phyloP scores from a whole-genome alignment of 176 grass and related monocot genomes.

The Carex littledalei region DNA sequence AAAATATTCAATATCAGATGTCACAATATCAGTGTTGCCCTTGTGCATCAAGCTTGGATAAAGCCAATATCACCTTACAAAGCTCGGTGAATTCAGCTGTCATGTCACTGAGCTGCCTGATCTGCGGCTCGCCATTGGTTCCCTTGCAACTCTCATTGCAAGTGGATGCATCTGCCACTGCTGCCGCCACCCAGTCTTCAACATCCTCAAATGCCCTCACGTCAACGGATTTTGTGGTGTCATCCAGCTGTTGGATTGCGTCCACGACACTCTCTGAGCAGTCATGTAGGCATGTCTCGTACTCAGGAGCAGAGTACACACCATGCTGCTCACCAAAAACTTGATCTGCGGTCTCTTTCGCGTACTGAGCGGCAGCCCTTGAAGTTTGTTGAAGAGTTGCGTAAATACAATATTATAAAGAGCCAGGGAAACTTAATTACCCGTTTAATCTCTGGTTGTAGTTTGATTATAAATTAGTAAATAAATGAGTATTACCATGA shows the following conservation, averaged over 20 bases:
- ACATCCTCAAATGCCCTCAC: constrained; percentile 15
- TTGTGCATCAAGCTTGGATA: constrained; percentile 25
- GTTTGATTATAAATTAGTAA: neutral
- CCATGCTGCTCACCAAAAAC: constrained; percentile 17
- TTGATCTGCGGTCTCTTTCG: constrained; percentile 17
- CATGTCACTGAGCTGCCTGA: constrained; percentile 22
- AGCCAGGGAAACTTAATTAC: neutral
- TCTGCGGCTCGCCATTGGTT: constrained; percentile 9
- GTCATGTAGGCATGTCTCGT: constrained; percentile 33
- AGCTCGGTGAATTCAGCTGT: constrained; percentile 32
- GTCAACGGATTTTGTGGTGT: constrained; percentile 33
- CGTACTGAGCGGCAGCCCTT: constrained; percentile 29
- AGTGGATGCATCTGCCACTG: constrained; percentile 32
- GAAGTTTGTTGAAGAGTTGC: neutral
- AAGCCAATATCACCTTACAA: constrained; percentile 28
- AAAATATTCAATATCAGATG: neutral
- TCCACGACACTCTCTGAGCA: constrained; percentile 43
- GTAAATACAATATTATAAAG: neutral
- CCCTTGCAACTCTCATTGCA: constrained; percentile 34
- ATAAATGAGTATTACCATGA: neutral
- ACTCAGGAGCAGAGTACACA: constrained; percentile 4
- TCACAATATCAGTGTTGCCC: neutral
- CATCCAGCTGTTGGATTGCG: constrained; percentile 37
- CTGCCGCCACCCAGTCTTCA: constrained; percentile 25
- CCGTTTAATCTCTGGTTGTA: neutral